phyloP scores from a whole-genome alignment of 768 basidiomycete genomes.

The Antrodiella citrinella region DNA sequence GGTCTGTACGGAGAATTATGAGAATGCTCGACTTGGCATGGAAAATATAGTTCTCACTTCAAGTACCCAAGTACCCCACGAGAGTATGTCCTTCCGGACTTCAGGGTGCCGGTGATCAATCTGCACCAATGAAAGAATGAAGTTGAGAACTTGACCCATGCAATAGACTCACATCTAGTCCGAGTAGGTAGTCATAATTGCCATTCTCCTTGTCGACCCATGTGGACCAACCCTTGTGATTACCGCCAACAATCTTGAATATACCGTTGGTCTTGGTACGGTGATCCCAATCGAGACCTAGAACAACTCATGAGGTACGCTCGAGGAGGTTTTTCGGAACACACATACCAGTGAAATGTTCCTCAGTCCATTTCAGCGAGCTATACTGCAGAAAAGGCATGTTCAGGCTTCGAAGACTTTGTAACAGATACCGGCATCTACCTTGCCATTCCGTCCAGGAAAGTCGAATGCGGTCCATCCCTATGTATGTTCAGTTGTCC shows the following conservation, averaged over 20 bases:
- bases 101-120: slow-evolving; percentile 81
- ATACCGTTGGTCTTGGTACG: slow-evolving; percentile 53
- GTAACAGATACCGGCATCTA: slow-evolving; percentile 22
- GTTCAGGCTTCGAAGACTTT: not conserved
- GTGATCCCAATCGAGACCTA: slow-evolving; percentile 83
- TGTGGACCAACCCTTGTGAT: slow-evolving; percentile 73
- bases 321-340: not conserved
- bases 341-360: slow-evolving; percentile 67
- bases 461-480: slow-evolving; percentile 87
- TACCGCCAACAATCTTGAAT: slow-evolving; percentile 60
- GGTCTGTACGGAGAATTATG: slow-evolving; percentile 32
- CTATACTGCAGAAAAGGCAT: slow-evolving; percentile 47
- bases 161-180: slow-evolving; percentile 50
- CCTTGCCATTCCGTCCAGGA: slow-evolving; percentile 66
- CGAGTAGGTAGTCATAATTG: slow-evolving; percentile 81
- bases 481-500: slow-evolving; percentile 26
- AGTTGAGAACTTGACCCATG: not conserved
- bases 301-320: not conserved
- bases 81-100: slow-evolving; percentile 62
- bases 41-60: slow-evolving; percentile 26
- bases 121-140: slow-evolving; percentile 27
- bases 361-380: slow-evolving; percentile 59
- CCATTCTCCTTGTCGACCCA: slow-evolving; percentile 79
- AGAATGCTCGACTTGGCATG: not conserved
- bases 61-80: slow-evolving; percentile 78